Base-by-base conservation (phyloP, 1,139 yeast species). In the Zygosaccharomyces pseudobailii region DNA sequence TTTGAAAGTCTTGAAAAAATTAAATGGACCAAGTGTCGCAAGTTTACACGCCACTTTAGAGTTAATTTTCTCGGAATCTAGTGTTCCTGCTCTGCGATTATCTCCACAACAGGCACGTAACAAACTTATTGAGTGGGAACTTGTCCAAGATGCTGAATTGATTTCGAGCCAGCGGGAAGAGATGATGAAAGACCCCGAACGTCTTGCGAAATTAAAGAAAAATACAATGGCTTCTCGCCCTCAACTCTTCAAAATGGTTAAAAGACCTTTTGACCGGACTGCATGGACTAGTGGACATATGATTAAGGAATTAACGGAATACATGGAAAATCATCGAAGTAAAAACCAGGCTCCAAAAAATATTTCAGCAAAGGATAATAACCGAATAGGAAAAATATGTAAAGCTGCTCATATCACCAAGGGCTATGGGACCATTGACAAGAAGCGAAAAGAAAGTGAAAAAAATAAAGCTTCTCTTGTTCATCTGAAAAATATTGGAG, bases 111-210 rank as follows among this genome's bases (percentile, higher is more conserved):
- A 52, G 23, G 61, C 62, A 0, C 49, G 47, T 5, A 79, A 76
- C 58, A 76, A 78, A 55, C 76, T 73, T 52, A 68, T 85, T 2
- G 98, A 92, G 55, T 73, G 75, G 52, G 97, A 89, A 60, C 72
- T 89, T 28, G 61, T 83, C 0, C 73, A 73, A 36, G 97, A 90
- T 65, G 73, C 89, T 0, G 78, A 74, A 37, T 61, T 71, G 21
- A 84, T 87, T 36, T 54, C 78, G 19, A 73, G 72, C 7, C 84
- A 84, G 51, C 73, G 78, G 32, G 71, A 51, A 28, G 43, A 45
- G 6, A 36, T 56, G 13, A 40, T 54, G 10, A 40, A 45, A 8
- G 51, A 59, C 25, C 55, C 71, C 10, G 59, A 51, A 9, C 62
- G 50, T 7, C 40, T 61, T 4, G 27, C 20, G 7, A 61, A 54